A percentile compares a stretch with the other conserved stretches of the same genome.
Evolutionary conservation across 371 early-diverging fungal genomes (phyloP).

Genomic region (Paraphysoderma sedebokerense): DNA sequence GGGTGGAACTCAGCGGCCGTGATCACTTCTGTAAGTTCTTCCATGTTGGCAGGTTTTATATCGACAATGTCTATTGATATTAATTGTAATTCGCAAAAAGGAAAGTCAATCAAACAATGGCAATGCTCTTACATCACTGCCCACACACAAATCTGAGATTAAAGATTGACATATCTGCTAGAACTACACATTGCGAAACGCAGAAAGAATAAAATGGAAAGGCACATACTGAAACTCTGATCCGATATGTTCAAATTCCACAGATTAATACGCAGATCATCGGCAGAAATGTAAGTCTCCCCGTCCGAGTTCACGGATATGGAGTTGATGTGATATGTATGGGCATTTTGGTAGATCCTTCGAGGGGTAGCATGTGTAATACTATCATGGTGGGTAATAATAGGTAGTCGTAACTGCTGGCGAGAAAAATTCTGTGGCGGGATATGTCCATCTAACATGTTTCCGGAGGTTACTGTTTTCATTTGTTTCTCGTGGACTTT

Average conservation of each 20-base stretch:
- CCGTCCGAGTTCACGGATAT: slow-evolving; percentile 94
- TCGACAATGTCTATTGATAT: slow-evolving; percentile 78
- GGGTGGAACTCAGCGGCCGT: slow-evolving; percentile 98
- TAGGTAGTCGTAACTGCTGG: slow-evolving; percentile 53
- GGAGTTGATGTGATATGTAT: slow-evolving; percentile 98
- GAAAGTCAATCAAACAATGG: too few species aligned
- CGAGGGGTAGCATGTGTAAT: slow-evolving; percentile 88
- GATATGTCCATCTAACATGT: slow-evolving; percentile 42
- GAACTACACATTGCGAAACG: too few species aligned
- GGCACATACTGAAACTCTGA: slow-evolving; percentile 83
- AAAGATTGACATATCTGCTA: too few species aligned
- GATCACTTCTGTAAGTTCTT: slow-evolving; percentile 97
- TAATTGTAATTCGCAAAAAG: background rate
- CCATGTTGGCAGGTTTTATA: slow-evolving; percentile 98
- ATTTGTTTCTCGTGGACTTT: slow-evolving; percentile 93
- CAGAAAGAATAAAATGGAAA: background rate
- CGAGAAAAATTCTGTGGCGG: slow-evolving; percentile 18
- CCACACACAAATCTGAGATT: too few species aligned
- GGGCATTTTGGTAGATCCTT: slow-evolving; percentile 92
- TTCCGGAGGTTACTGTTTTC: slow-evolving; percentile 79
- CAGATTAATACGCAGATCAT: slow-evolving; percentile 95
- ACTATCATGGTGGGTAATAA: slow-evolving; percentile 77
- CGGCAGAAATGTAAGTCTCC: slow-evolving; percentile 93
- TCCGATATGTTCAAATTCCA: slow-evolving; percentile 93
- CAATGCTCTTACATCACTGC: too few species aligned